Percentiles rank a stretch among this genome's conserved stretches.
These are phyloP conservation scores for Ustilago vetiveriae DNA, from an alignment of 1,284 basidiomycete genomes.

Conservation along the genomic window DNA sequence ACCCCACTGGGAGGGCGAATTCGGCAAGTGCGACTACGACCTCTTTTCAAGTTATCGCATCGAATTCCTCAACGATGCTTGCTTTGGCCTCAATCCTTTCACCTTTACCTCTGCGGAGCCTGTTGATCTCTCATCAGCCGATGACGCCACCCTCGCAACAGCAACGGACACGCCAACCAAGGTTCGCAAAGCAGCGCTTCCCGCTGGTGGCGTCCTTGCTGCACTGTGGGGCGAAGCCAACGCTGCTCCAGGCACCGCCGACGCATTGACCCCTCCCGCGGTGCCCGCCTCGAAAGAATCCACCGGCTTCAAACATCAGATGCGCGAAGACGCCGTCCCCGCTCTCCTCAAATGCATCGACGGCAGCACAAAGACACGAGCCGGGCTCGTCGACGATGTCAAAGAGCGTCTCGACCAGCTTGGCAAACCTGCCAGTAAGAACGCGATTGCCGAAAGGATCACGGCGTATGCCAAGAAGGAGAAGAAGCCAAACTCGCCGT, in stretches of 20 bases:
- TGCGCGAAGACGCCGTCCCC: conserved; percentile 46
- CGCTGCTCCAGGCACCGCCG: background rate
- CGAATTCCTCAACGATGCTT: conserved; percentile 59
- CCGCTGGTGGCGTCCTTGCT: conserved; percentile 32
- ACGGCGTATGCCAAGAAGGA: conserved; percentile 49
- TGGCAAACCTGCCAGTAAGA: conserved; percentile 50
- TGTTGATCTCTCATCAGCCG: conserved; percentile 2
- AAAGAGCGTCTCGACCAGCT: conserved; percentile 51
- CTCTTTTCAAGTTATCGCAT: conserved; percentile 58
- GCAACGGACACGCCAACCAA: conserved; percentile 14
- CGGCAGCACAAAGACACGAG: conserved; percentile 53
- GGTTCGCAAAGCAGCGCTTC: conserved; percentile 18
- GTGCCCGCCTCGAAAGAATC: background rate
- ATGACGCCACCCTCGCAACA: background rate
- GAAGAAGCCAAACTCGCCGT: conserved; percentile 45
- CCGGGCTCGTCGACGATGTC: conserved; percentile 56
- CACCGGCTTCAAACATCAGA: conserved; percentile 20
- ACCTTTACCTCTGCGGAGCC: conserved; percentile 42
- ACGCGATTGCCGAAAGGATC: conserved; percentile 50
- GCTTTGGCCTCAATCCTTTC: conserved; percentile 62
- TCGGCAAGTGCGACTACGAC: conserved; percentile 51
- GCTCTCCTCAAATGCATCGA: conserved; percentile 45
- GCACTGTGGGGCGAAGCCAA: conserved; percentile 36
- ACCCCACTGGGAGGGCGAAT: conserved; percentile 59
- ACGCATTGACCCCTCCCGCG: background rate